These are phyloP conservation scores for Canavalia gladiata DNA, from an alignment of 306 rosid species.

Conservation along the genomic window DNA sequence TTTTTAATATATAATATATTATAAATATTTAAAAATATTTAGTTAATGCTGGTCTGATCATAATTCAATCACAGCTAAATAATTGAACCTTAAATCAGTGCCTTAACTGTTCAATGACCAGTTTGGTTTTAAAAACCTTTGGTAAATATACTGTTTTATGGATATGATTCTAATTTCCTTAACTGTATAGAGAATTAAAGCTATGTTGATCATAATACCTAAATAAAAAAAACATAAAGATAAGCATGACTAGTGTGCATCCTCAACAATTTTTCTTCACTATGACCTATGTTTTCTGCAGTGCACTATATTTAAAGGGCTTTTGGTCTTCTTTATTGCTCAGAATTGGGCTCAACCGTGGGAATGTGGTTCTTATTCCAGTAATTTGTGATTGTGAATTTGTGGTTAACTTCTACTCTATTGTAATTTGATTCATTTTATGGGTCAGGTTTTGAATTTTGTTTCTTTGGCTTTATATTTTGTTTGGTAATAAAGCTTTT, in stretches of 20 bases:
- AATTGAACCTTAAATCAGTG: no score
- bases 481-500: not conserved
- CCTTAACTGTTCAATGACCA: no score
- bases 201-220: no score
- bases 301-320: not conserved
- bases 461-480: not conserved
- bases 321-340: no score
- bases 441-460: not conserved
- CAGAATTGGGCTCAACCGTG: not conserved
- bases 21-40: no score
- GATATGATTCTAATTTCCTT: no score
- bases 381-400: not conserved
- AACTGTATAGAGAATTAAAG: not conserved
- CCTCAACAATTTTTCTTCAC: not conserved
- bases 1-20: no score
- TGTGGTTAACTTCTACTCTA: not conserved
- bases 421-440: not conserved
- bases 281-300: not conserved
- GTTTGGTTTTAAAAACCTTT: no score
- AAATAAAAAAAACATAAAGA: no score
- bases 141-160: no score
- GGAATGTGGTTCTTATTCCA: not conserved
- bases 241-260: not conserved
- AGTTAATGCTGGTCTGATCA: no score
- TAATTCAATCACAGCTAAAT: no score